Conservation (phyloP, 129 eudicot genomes). For the Apium graveolens region DNA sequence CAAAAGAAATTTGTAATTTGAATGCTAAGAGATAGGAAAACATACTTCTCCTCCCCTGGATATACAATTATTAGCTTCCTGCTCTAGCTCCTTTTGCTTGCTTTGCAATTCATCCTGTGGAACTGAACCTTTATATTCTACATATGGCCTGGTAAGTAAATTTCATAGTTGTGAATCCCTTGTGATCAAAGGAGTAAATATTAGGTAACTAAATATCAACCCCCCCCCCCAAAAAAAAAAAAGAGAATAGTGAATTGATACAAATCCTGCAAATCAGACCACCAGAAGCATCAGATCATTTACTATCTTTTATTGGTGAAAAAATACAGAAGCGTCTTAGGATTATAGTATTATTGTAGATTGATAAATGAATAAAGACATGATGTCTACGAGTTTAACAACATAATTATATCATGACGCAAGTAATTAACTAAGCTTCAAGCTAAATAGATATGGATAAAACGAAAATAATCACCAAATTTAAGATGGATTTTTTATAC, state of each 20-base stretch:
- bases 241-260: neutral
- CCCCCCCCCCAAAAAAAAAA: neutral
- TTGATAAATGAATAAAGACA: neutral
- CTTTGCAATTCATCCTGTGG: constrained; percentile 56
- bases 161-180: neutral
- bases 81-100: constrained; percentile 57
- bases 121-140: constrained; percentile 74
- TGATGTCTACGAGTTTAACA: neutral
- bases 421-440: neutral
- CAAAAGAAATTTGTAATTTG: neutral
- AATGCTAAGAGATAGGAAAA: constrained; percentile 7
- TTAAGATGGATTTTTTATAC: neutral
- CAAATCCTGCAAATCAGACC: neutral
- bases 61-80: constrained; percentile 56
- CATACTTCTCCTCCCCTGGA: constrained; percentile 62
- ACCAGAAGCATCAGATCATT: neutral
- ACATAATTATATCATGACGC: neutral
- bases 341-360: neutral
- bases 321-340: neutral
- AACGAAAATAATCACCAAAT: neutral
- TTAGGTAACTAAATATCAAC: neutral
- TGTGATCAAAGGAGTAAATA: neutral
- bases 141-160: constrained; percentile 54
- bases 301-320: neutral
- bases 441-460: neutral